Conservation (phyloP, 192 early-diverging fungal genomes). For the Mortierella claussenii region DNA sequence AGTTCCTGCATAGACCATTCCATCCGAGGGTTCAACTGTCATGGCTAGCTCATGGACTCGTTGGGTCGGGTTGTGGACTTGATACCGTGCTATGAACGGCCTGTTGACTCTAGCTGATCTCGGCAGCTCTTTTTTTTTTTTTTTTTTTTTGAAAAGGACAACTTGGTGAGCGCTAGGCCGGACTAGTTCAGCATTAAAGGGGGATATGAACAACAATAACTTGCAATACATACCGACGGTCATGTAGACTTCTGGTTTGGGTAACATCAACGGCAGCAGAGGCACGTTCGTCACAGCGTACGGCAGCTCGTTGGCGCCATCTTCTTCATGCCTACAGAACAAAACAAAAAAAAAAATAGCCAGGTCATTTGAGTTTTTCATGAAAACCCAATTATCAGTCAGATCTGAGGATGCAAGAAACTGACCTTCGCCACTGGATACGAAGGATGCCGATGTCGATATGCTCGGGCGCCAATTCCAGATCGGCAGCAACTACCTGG, state of each 20-base stretch:
- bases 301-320: conserved; percentile 6
- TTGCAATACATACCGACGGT: conserved; percentile 49
- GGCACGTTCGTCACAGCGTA: conserved; percentile 40
- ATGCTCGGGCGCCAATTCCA: conserved; percentile 32
- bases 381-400: no score
- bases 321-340: conserved; percentile 15
- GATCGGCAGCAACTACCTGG: conserved; percentile 19
- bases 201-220: no score
- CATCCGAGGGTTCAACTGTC: conserved; percentile 72
- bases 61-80: conserved; percentile 69
- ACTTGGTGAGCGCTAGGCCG: no score
- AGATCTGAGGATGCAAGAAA: no score
- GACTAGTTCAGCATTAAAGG: no score
- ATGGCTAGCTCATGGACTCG: conserved; percentile 63
- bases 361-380: background rate
- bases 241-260: conserved; percentile 46
- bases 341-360: background rate
- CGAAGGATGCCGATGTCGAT: conserved; percentile 53
- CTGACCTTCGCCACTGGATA: conserved; percentile 63
- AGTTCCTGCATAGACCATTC: conserved; percentile 80
- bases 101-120: conserved; percentile 58
- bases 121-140: conserved; percentile 80
- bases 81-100: conserved; percentile 71
- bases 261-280: conserved; percentile 41
- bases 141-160: no score